phyloP scores from a whole-genome alignment of 331 rosid species.

The Arachis monticola region DNA sequence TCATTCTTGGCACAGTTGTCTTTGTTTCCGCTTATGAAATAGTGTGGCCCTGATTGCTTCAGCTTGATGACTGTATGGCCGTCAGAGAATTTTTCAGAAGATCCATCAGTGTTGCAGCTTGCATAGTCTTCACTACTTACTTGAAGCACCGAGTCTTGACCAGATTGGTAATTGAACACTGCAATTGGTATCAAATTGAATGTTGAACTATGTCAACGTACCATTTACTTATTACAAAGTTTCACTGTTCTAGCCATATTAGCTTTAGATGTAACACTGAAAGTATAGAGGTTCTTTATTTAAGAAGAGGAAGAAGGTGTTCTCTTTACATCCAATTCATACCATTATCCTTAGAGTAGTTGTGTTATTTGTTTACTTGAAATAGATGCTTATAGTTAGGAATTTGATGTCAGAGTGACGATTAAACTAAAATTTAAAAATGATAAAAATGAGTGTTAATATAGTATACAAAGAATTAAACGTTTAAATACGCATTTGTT shows the following conservation, averaged over 20 bases:
- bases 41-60: constrained; percentile 58
- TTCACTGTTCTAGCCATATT: not conserved
- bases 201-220: not conserved
- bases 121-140: constrained; percentile 63
- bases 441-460: no score
- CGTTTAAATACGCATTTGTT: no score
- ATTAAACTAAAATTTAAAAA: no score
- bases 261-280: not conserved
- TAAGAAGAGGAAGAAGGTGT: not conserved
- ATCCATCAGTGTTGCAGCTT: constrained; percentile 59
- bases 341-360: no score
- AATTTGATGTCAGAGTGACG: no score
- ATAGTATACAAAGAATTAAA: no score
- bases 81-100: constrained; percentile 48
- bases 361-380: no score
- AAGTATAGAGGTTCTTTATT: constrained; percentile 1
- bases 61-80: constrained; percentile 68
- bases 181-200: constrained; percentile 14
- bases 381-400: no score
- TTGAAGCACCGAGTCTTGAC: constrained; percentile 68
- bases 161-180: constrained; percentile 73
- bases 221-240: not conserved
- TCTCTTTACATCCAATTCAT: not conserved
- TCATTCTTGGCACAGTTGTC: constrained; percentile 70
- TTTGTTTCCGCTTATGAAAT: constrained; percentile 74